These are phyloP conservation scores for Pythium vanterpoolii DNA, from an alignment of 352 stramenopile genomes.

Conservation along the genomic window DNA sequence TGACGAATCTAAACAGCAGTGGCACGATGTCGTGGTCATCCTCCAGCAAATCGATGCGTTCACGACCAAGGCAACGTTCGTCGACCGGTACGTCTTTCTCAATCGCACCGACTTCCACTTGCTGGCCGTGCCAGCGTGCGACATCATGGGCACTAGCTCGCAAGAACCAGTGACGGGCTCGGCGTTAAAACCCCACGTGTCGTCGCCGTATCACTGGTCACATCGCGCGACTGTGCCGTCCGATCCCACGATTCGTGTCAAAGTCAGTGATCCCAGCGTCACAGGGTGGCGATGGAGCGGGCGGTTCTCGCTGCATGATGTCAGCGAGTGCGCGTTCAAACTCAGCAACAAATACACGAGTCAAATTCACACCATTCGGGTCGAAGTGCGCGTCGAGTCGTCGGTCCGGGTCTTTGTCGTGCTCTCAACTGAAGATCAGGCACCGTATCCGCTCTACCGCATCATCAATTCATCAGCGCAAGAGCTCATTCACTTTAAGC, in stretches of 20 bases:
- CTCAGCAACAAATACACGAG: conserved; percentile 80
- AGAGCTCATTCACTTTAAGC: conserved; percentile 80
- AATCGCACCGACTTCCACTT: conserved; percentile 68
- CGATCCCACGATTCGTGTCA: conserved; percentile 65
- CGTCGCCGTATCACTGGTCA: conserved; percentile 69
- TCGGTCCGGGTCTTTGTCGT: conserved; percentile 73
- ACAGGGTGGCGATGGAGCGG: conserved; percentile 74
- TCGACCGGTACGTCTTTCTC: conserved; percentile 76
- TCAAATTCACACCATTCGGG: conserved; percentile 70
- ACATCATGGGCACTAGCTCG: conserved; percentile 29
- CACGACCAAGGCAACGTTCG: conserved; percentile 75
- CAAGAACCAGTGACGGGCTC: conserved; percentile 12
- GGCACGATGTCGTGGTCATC: conserved; percentile 74
- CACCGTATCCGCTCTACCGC: conserved; percentile 65
- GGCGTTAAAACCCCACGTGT: conserved; percentile 35
- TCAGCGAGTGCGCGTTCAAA: conserved; percentile 83
- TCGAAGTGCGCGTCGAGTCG: conserved; percentile 76
- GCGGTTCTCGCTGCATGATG: conserved; percentile 78
- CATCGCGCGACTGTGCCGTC: conserved; percentile 42
- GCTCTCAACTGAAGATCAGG: conserved; percentile 63
- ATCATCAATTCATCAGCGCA: conserved; percentile 71
- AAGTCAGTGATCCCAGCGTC: conserved; percentile 37
- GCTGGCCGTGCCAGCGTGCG: conserved; percentile 43
- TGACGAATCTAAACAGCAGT: conserved; percentile 65
- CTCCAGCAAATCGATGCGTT: conserved; percentile 62